phyloP scores from a whole-genome alignment of 2,329 filamentous ascomycete species.

The Epichloe brachyelytri region DNA sequence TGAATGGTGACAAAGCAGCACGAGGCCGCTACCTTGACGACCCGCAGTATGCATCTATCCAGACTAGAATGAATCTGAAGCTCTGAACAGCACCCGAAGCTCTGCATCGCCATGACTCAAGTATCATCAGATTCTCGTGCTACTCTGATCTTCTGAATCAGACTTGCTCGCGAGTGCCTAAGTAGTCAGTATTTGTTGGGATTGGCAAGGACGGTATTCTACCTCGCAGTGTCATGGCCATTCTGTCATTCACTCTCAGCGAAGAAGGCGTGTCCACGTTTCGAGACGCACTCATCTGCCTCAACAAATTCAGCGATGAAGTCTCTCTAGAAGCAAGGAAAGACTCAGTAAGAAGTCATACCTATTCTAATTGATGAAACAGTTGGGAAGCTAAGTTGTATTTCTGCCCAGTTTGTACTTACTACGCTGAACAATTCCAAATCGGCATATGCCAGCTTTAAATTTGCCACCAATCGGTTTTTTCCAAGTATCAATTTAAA shows the following conservation, averaged over 20 bases:
- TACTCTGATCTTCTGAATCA: not conserved
- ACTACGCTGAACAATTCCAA: constrained; percentile 70
- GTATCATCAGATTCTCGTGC: not conserved
- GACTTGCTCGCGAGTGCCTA: not conserved
- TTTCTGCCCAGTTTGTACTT: constrained; percentile 45
- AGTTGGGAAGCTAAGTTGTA: not conserved
- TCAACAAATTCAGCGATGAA: constrained; percentile 68
- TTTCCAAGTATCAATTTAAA: constrained; percentile 57
- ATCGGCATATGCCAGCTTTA: constrained; percentile 64
- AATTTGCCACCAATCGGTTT: constrained; percentile 53
- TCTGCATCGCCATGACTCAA: not conserved
- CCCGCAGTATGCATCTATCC: constrained; percentile 3
- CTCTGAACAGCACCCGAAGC: not conserved
- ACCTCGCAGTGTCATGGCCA: constrained; percentile 30
- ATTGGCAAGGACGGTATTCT: not conserved
- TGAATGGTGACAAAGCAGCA: not conserved
- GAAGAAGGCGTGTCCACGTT: constrained; percentile 59
- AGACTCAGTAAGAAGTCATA: constrained; percentile 40
- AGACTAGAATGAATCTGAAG: not conserved
- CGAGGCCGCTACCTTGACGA: not conserved
- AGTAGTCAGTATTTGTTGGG: not conserved
- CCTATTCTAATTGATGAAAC: not conserved
- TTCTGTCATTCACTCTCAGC: constrained; percentile 61
- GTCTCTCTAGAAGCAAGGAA: constrained; percentile 61
- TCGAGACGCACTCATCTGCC: constrained; percentile 60